Percentiles rank a stretch among this genome's conserved stretches.
Conservation (phyloP, 345 rosid species). For the Theobroma cacao region DNA sequence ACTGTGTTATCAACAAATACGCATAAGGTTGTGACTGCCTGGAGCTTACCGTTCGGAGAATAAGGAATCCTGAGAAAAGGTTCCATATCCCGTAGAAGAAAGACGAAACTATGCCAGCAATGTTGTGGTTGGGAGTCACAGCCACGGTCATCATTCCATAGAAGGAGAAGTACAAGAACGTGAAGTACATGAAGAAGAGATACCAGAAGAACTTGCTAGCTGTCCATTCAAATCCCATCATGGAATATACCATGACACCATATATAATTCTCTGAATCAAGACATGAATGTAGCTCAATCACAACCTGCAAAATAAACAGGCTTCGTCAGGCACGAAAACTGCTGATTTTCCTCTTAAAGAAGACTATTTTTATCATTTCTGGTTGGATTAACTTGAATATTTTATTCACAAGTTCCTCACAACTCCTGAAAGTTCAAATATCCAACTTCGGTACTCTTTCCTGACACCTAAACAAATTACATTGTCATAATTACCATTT, state of each 20-base stretch:
- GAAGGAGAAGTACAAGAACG: constrained; percentile 52
- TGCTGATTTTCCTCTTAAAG: too few species aligned
- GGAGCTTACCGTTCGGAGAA: constrained; percentile 43
- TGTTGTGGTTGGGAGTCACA: constrained; percentile 51
- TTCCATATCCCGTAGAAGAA: constrained; percentile 53
- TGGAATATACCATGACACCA: constrained; percentile 52
- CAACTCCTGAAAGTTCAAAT: too few species aligned
- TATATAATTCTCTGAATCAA: constrained; percentile 44
- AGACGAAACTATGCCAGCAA: constrained; percentile 49
- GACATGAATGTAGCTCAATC: constrained; percentile 53
- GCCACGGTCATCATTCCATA: constrained; percentile 75
- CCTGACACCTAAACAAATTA: too few species aligned
- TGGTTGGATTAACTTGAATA: too few species aligned
- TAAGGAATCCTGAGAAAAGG: constrained; percentile 60
- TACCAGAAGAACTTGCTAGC: constrained; percentile 54
- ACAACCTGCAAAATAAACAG: constrained; percentile 32
- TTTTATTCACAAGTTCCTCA: too few species aligned
- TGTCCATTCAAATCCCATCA: constrained; percentile 64
- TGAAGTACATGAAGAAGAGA: constrained; percentile 59
- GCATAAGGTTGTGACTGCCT: not conserved
- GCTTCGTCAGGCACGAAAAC: too few species aligned
- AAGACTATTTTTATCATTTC: too few species aligned
- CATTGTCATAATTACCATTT: too few species aligned
- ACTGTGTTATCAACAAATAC: not conserved
- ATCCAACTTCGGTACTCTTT: too few species aligned